Conservation (phyloP, 352 stramenopile species). For the Blastocystis hominis region DNA sequence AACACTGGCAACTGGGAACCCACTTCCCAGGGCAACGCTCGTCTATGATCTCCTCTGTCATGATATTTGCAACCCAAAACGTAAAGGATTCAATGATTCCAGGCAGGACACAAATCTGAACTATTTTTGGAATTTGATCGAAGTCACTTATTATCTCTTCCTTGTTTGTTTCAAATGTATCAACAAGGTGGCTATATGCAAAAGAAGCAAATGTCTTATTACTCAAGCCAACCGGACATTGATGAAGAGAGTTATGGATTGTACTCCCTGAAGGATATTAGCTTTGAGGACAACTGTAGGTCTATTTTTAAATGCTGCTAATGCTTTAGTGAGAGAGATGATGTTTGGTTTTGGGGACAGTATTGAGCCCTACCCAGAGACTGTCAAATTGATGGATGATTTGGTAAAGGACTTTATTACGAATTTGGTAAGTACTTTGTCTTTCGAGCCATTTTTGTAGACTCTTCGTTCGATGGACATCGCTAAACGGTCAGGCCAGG, state of each 20-base stretch:
- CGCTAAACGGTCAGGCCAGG: not conserved
- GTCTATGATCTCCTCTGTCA: constrained; percentile 23
- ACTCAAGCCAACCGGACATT: not conserved
- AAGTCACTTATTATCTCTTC: not conserved
- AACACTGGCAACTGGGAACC: constrained; percentile 39
- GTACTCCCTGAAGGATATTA: constrained; percentile 5
- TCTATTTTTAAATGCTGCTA: not conserved
- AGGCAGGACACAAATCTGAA: not conserved
- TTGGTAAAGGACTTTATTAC: constrained; percentile 46
- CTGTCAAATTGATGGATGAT: constrained; percentile 44
- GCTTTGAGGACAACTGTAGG: constrained; percentile 23
- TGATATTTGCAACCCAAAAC: not conserved
- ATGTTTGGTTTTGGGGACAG: constrained; percentile 57
- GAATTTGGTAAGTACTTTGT: not conserved
- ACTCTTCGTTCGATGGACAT: constrained; percentile 12
- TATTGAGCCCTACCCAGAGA: constrained; percentile 11
- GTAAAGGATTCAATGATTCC: not conserved
- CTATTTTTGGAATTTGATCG: not conserved
- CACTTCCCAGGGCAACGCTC: constrained; percentile 28
- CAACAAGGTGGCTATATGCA: not conserved
- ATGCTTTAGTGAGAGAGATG: constrained; percentile 43
- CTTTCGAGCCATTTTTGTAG: not conserved
- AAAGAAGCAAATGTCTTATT: not conserved
- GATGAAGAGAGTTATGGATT: constrained; percentile 13
- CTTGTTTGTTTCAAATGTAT: not conserved